phyloP scores from a whole-genome alignment of 2,329 filamentous ascomycete species.

The Phyllachora maydis region DNA sequence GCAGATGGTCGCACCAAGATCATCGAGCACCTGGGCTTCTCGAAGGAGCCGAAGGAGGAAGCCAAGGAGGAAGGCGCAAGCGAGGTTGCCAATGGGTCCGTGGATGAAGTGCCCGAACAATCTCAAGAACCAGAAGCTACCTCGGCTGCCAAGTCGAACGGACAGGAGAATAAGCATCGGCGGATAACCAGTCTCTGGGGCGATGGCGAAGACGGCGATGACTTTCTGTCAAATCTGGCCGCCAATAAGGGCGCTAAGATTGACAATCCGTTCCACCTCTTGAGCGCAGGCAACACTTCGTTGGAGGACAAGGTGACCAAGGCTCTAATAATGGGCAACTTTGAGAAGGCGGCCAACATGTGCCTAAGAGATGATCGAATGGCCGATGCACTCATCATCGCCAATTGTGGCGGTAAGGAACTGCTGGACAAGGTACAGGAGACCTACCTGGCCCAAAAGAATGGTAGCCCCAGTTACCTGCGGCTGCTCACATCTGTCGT shows the following conservation, averaged over 20 bases:
- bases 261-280: slow-evolving; percentile 83
- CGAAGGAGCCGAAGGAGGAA: slow-evolving; percentile 32
- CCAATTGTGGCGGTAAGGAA: slow-evolving; percentile 85
- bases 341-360: slow-evolving; percentile 73
- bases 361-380: slow-evolving; percentile 77
- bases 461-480: slow-evolving; percentile 73
- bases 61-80: slow-evolving; percentile 19
- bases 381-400: slow-evolving; percentile 94
- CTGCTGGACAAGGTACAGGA: slow-evolving; percentile 87
- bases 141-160: slow-evolving; percentile 4
- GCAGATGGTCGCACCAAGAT: slow-evolving; percentile 74
- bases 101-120: too few relatives aligned
- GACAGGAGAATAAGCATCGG: slow-evolving; percentile 34
- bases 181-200: slow-evolving; percentile 58
- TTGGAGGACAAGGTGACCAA: slow-evolving; percentile 76
- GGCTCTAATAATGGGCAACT: slow-evolving; percentile 75
- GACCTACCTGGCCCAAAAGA: slow-evolving; percentile 70
- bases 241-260: slow-evolving; percentile 84
- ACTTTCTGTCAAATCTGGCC: slow-evolving; percentile 68
- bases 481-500: slow-evolving; percentile 81
- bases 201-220: slow-evolving; percentile 54
- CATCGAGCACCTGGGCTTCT: slow-evolving; percentile 77
- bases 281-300: slow-evolving; percentile 62
- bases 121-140: slow-evolving; percentile 3
- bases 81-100: slow-evolving; percentile 10